phyloP scores from a whole-genome alignment of 805 yeast species.

The Ogataea neopini region DNA sequence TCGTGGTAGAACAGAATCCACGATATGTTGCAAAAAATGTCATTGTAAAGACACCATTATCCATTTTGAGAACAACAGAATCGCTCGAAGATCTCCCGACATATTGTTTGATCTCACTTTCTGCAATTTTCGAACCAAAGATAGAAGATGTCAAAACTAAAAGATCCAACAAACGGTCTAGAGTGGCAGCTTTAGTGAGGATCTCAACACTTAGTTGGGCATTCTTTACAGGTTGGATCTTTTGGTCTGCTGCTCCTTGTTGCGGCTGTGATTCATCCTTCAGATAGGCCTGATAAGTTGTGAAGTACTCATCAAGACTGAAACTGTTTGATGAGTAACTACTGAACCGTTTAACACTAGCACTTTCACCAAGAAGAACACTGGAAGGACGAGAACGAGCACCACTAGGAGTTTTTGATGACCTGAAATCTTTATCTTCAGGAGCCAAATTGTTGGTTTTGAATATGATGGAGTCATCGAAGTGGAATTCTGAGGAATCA shows the following conservation, averaged over 20 bases:
- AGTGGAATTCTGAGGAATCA: constrained; percentile 56
- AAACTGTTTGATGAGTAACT: constrained; percentile 37
- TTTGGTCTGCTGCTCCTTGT: too few relatives aligned
- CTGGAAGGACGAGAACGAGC: constrained; percentile 36
- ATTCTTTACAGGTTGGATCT: neutral
- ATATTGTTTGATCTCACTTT: constrained; percentile 43
- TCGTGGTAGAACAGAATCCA: constrained; percentile 60
- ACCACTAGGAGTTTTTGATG: constrained; percentile 9
- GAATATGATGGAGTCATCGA: constrained; percentile 57
- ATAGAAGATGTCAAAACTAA: constrained; percentile 69
- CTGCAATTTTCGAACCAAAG: constrained; percentile 46
- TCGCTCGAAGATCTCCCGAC: constrained; percentile 23
- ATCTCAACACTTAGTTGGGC: constrained; percentile 26
- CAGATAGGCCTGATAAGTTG: constrained; percentile 25
- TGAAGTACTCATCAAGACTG: constrained; percentile 34
- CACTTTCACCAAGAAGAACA: constrained; percentile 33
- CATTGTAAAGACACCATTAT: constrained; percentile 61
- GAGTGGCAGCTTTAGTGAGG: constrained; percentile 58
- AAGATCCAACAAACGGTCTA: constrained; percentile 77
- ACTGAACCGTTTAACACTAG: constrained; percentile 35
- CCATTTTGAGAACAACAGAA: constrained; percentile 49
- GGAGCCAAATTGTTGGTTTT: constrained; percentile 45
- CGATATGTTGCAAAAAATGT: constrained; percentile 71
- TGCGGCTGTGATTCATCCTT: constrained; percentile 18
- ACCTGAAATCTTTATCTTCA: neutral